phyloP scores from a whole-genome alignment of 106 monocot genomes.

The Platanthera guangdongensis region DNA sequence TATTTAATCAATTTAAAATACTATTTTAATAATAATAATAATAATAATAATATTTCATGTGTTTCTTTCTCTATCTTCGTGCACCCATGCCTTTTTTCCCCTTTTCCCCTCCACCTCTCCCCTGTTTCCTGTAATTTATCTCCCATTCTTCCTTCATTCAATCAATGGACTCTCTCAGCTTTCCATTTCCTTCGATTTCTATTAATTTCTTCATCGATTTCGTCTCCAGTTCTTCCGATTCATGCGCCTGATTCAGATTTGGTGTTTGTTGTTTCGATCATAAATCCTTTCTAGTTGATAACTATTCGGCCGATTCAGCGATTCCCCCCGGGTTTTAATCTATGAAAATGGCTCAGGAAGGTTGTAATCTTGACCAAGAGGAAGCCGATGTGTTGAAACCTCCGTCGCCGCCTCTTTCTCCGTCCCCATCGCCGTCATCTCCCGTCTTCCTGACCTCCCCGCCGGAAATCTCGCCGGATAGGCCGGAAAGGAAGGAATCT shows the following conservation, averaged over 20 bases:
- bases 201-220: not conserved
- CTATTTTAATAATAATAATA: too few relatives aligned
- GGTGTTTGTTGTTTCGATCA: not conserved
- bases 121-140: too few relatives aligned
- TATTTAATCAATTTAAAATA: too few relatives aligned
- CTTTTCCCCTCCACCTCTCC: too few relatives aligned
- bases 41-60: too few relatives aligned
- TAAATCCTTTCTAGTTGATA: not conserved
- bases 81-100: too few relatives aligned
- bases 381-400: slow-evolving; percentile 4
- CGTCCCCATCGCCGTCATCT: not conserved
- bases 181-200: too few relatives aligned
- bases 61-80: too few relatives aligned
- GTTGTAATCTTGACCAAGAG: slow-evolving; percentile 5
- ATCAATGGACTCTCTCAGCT: too few relatives aligned
- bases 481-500: not conserved
- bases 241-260: not conserved
- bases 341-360: slow-evolving; percentile 7
- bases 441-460: not conserved
- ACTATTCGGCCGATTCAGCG: not conserved
- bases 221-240: not conserved
- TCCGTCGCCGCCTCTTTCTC: not conserved
- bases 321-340: not conserved
- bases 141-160: too few relatives aligned
- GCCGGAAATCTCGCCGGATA: not conserved